Base-by-base conservation (phyloP, 2,329 filamentous ascomycete species). In the Ophiostoma sp. region DNA sequence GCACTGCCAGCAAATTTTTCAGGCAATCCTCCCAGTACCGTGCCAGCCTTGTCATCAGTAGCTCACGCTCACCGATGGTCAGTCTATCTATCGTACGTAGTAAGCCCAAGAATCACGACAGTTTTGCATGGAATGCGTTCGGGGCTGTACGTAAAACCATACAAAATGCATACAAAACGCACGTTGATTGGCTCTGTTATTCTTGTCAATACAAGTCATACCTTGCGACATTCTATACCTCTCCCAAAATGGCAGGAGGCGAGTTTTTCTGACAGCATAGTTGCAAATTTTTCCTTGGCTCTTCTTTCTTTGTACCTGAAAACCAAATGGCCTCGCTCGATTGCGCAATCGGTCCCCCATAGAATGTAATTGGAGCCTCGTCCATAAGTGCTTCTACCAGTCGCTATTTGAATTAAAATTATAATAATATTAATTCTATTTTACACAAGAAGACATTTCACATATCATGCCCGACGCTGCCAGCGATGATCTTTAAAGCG, bases 181-280 rank as follows among this genome's bases (percentile, higher is more conserved):
- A 36, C 8, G 20, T 35, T n/a, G 33, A 64, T 64, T 64, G 33
- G 60, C 23, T 23, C 15, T 4, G 33, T n/a, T 39, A 11, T 4
- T n/a, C 20, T 64, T 64, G 17, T 7, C 60, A 64, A 64, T 64
- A 10, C 8, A 64, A 36, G 33, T 36, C 60, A 64, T n/a, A 20
- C 17, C 60, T 66, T 44, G 36, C 64, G 64, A 41, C 64, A 66
- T 66, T 20, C n/a, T 27, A 23, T 27, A 23, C 8, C 20, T 39
- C 35, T 23, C 64, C 33, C 20, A 13, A 66, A 41, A 13, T 27
- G 64, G 64, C 35, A 66, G 64, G 64, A 66, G 64, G 64, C n/a
- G 36, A 66, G 36, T 66, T 66, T 66, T 20, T 66, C 36, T 66
- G 35, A 66, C 64, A 66, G 64, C 36, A 66, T 66, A 66, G 64